These are phyloP conservation scores for Desmodesmus armatus DNA, from an alignment of 139 green algal species.

Conservation along the genomic window DNA sequence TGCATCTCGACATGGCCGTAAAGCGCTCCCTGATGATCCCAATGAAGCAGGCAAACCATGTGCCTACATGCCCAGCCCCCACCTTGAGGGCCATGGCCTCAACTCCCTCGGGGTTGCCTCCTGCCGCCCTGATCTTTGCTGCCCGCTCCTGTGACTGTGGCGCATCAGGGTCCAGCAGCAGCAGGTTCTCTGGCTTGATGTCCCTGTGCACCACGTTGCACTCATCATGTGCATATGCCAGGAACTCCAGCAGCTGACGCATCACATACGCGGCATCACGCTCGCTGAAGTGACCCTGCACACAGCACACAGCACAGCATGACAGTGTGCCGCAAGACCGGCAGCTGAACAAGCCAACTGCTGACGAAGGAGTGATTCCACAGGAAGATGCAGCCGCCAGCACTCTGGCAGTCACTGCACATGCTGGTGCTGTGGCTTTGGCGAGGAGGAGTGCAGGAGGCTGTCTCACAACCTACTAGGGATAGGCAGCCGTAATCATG, in stretches of 20 bases:
- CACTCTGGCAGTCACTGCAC: not conserved
- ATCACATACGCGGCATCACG: constrained; percentile 52
- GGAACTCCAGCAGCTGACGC: constrained; percentile 57
- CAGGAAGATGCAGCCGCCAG: not conserved
- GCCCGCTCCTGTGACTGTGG: constrained; percentile 38
- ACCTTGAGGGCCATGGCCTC: constrained; percentile 67
- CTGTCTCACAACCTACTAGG: too few species aligned
- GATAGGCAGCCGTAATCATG: too few species aligned
- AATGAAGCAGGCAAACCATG: too few species aligned
- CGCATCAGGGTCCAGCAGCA: constrained; percentile 72
- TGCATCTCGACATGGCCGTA: too few species aligned
- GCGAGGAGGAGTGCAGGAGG: too few species aligned
- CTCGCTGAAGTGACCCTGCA: constrained; percentile 61
- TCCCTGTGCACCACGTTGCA: constrained; percentile 61
- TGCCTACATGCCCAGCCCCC: too few species aligned
- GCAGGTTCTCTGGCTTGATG: constrained; percentile 91
- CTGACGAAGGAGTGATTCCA: not conserved
- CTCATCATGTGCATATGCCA: constrained; percentile 47
- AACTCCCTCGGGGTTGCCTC: not conserved
- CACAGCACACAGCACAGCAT: too few species aligned
- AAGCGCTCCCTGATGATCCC: too few species aligned
- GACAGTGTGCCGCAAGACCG: not conserved
- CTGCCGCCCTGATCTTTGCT: constrained; percentile 38
- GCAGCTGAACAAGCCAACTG: not conserved
- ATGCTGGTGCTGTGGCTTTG: not conserved